Base-by-base conservation (phyloP, 2,329 filamentous ascomycete species). In the Monilinia laxa region DNA sequence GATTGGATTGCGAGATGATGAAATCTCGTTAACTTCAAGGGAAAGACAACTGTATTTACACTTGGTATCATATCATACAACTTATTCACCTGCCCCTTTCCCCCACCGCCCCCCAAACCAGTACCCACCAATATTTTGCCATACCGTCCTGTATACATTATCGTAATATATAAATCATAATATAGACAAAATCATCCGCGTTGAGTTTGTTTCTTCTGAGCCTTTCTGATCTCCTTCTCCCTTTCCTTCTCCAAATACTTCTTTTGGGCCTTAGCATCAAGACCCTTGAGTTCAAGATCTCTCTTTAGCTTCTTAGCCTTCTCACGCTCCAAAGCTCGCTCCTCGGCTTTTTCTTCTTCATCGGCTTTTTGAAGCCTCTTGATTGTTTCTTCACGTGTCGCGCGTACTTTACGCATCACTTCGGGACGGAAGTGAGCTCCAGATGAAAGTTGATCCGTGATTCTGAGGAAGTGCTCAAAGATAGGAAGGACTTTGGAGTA, bases 291-390 rank as follows among this genome's bases (percentile, higher is more conserved):
- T 76, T 93, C 88, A 72, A 89, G 87, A 74, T 97, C 94, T 64
- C 93, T 87, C 85, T 98, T 96, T 75, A 90, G 87, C 81, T 97
- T 97, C 80, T 90, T 93, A 77, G 89, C 81, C 79, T 86, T 87
- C 76, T 92, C 90, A 70, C 90, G 84, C 80, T 92, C 89, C 25
- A 83, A 73, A 57, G 87, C 85, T 31, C 91, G 84, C 82, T 93
- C 90, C 80, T 93, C 91, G 76, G 87, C 90, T 82, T 92, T 92
- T 75, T 88, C 85, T 69, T 91, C 92, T 71, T 97, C 92, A 64
- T 89, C 87, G 0, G 85, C 81, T 80, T 91, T 93, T 78, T 90
- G 88, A 75, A 99, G 87, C 81, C 90, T 90, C 76, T 85, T 85
- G 74, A 91, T 85, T 74, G 91, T 89, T 66, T 91, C 89, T 54